phyloP scores from a whole-genome alignment of 345 rosid species.

The Linum usitatissimum region DNA sequence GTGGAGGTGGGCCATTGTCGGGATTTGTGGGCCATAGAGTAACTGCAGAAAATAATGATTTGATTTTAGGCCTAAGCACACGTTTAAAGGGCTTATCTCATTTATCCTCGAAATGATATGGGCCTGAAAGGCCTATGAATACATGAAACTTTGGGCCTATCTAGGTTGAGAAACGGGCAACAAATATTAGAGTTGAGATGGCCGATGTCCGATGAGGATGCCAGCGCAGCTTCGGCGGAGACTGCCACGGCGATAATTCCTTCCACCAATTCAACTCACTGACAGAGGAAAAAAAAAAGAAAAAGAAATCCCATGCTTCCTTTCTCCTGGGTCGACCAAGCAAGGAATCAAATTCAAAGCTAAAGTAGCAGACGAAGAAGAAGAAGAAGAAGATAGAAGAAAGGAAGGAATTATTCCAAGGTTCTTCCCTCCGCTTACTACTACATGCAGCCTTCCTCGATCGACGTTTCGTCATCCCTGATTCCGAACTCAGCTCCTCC shows the following conservation, averaged over 20 bases:
- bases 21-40: too few relatives aligned
- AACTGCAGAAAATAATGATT: too few relatives aligned
- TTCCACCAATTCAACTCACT: background rate
- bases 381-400: background rate
- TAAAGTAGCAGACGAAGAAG: background rate
- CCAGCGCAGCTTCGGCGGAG: background rate
- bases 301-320: background rate
- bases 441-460: background rate
- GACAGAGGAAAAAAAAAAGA: background rate
- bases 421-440: background rate
- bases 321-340: background rate
- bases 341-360: background rate
- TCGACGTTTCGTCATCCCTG: background rate
- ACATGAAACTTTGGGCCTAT: background rate
- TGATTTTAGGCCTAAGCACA: too few relatives aligned
- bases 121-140: background rate
- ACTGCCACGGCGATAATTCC: background rate
- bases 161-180: background rate
- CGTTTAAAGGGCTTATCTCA: too few relatives aligned
- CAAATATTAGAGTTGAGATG: background rate
- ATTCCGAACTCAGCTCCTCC: background rate
- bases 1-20: too few relatives aligned
- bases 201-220: background rate
- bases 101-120: too few relatives aligned
- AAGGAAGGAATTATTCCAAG: background rate